Percentiles rank a stretch among this genome's conserved stretches.
Conservation (phyloP, 2,329 filamentous ascomycete species). For the Neofusicoccum umdonicola region DNA sequence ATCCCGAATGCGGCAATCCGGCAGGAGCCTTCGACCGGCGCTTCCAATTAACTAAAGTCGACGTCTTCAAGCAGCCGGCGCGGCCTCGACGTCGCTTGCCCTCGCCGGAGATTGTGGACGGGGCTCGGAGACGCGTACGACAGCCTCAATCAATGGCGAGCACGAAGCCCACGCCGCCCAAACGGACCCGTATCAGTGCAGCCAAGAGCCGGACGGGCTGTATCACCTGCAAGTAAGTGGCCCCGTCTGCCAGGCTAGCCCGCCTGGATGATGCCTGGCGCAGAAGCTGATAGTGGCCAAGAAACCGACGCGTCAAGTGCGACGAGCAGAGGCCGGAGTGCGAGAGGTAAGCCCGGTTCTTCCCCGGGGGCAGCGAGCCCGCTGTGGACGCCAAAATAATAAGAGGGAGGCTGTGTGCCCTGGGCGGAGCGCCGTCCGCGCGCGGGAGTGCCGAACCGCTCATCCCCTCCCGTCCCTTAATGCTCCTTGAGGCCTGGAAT, state of each 20-base stretch:
- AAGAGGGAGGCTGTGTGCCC: neutral
- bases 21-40: neutral
- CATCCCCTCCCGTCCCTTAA: neutral
- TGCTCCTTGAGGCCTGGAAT: neutral
- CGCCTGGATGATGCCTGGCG: neutral
- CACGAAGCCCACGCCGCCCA: neutral
- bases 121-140: neutral
- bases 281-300: constrained; percentile 12
- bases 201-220: constrained; percentile 8
- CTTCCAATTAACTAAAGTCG: neutral
- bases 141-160: neutral
- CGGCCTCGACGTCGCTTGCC: neutral
- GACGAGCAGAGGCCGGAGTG: constrained; percentile 41
- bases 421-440: neutral
- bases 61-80: neutral
- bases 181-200: neutral
- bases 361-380: neutral
- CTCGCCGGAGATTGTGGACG: neutral
- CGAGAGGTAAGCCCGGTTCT: constrained; percentile 30
- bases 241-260: neutral
- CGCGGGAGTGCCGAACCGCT: neutral
- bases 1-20: neutral
- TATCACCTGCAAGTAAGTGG: constrained; percentile 15
- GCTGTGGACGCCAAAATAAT: neutral
- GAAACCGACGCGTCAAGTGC: constrained; percentile 31